Conservation (phyloP, 164 flowering plant genomes). For the Macadamia integrifolia region DNA sequence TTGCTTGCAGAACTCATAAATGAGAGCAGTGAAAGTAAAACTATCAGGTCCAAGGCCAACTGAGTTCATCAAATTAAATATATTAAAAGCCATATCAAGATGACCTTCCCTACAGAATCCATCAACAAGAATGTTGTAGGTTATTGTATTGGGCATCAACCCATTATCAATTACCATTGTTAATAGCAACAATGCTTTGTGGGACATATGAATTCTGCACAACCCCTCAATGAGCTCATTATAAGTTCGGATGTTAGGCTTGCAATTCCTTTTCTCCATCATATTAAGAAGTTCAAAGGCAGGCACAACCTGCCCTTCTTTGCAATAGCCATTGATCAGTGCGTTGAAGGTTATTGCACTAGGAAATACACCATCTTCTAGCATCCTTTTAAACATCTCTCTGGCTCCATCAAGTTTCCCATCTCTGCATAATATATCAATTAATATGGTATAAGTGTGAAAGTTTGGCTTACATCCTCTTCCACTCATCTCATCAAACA, state of each 20-base stretch:
- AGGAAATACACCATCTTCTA: slow-evolving; percentile 26
- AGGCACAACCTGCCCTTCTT: slow-evolving; percentile 9
- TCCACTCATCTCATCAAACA: slow-evolving; percentile 26
- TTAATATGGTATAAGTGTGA: slow-evolving; percentile 30
- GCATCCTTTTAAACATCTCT: slow-evolving; percentile 25
- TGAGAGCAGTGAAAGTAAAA: slow-evolving; percentile 15
- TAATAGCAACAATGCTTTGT: slow-evolving; percentile 22
- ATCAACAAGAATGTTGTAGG: slow-evolving; percentile 25
- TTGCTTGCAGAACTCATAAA: slow-evolving; percentile 15
- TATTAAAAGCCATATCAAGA: slow-evolving; percentile 20
- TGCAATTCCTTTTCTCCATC: slow-evolving; percentile 25
- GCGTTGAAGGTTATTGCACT: slow-evolving; percentile 25
- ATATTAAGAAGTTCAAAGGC: slow-evolving; percentile 28
- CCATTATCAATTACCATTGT: slow-evolving; percentile 17
- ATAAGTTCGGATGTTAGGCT: slow-evolving; percentile 27
- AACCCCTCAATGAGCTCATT: slow-evolving; percentile 34
- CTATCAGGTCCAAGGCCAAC: slow-evolving; percentile 21
- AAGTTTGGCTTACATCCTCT: slow-evolving; percentile 23
- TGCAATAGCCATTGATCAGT: slow-evolving; percentile 28
- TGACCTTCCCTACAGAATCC: slow-evolving; percentile 28
- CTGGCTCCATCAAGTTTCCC: slow-evolving; percentile 29
- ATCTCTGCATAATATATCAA: slow-evolving; percentile 24
- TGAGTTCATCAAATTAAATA: slow-evolving; percentile 19
- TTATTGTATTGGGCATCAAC: slow-evolving; percentile 19
- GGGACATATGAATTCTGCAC: slow-evolving; percentile 19